These are phyloP conservation scores for Corymbia citriodora DNA, from an alignment of 441 rosid species.

Conservation along the genomic window DNA sequence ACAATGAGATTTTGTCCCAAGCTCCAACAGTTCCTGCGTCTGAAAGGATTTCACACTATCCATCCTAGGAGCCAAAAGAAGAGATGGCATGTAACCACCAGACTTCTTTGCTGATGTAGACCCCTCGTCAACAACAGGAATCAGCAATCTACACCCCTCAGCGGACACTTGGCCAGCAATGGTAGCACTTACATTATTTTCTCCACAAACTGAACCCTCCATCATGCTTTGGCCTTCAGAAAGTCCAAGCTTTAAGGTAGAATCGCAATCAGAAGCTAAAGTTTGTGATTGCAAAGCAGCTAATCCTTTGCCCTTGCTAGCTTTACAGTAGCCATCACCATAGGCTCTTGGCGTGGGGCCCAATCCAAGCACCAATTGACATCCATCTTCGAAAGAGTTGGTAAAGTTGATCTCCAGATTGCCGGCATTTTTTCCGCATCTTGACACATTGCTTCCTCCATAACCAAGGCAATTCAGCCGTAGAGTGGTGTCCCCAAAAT, in stretches of 20 bases:
- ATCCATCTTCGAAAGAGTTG: constrained; percentile 58
- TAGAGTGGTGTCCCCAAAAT: constrained; percentile 61
- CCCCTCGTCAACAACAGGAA: constrained; percentile 81
- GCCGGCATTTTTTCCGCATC: constrained; percentile 23
- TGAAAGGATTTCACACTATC: constrained; percentile 24
- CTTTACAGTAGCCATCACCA: constrained; percentile 24
- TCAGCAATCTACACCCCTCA: constrained; percentile 22
- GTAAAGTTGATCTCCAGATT: constrained; percentile 39
- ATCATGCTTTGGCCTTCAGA: constrained; percentile 40
- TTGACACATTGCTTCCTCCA: constrained; percentile 36
- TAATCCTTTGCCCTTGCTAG: constrained; percentile 33
- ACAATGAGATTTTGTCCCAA: constrained; percentile 27
- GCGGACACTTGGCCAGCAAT: constrained; percentile 13
- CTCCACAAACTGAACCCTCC: constrained; percentile 41
- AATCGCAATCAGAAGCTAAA: constrained; percentile 39
- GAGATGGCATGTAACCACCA: constrained; percentile 86
- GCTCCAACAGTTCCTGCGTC: constrained; percentile 35
- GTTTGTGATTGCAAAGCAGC: constrained; percentile 22
- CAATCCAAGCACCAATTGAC: constrained; percentile 82
- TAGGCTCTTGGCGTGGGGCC: constrained; percentile 75
- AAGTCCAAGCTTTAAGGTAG: constrained; percentile 71
- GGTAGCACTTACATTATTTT: constrained; percentile 22
- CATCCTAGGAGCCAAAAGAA: constrained; percentile 63
- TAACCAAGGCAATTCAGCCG: constrained; percentile 51
- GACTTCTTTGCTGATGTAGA: constrained; percentile 91